Percentiles rank a stretch among this genome's conserved stretches.
These are phyloP conservation scores for Leptoxyphium fumago DNA, from an alignment of 2,329 filamentous ascomycete genomes.

Conservation along the genomic window DNA sequence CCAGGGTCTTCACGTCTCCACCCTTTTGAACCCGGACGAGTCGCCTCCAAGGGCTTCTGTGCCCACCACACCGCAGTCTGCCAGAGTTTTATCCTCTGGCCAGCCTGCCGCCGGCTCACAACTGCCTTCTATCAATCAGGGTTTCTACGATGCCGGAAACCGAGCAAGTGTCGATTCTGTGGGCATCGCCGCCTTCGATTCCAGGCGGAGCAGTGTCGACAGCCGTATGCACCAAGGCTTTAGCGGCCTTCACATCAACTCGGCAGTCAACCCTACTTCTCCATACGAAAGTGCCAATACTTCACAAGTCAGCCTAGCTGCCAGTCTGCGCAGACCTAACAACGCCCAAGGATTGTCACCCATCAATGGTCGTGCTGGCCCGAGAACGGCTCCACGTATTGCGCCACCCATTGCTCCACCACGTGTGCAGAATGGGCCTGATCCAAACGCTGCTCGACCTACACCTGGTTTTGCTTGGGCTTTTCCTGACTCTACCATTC, in stretches of 20 bases:
- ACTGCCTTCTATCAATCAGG: slow-evolving; percentile 44
- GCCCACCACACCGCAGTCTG: slow-evolving; percentile 29
- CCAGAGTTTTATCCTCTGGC: slow-evolving; percentile 23
- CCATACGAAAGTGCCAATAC: slow-evolving; percentile 66
- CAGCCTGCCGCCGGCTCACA: slow-evolving; percentile 14
- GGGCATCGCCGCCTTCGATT: slow-evolving; percentile 38
- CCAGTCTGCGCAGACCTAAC: slow-evolving; percentile 44
- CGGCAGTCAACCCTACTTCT: slow-evolving; percentile 33
- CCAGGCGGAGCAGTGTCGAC: slow-evolving; percentile 64
- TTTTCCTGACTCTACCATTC: slow-evolving; percentile 59
- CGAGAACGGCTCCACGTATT: slow-evolving; percentile 39
- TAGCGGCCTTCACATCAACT: slow-evolving; percentile 51
- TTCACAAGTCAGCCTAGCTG: slow-evolving; percentile 61
- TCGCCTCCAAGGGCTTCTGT: slow-evolving; percentile 29
- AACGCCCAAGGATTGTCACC: slow-evolving; percentile 32
- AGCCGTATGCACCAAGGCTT: slow-evolving; percentile 62
- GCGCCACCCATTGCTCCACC: slow-evolving; percentile 64
- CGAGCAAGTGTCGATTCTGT: slow-evolving; percentile 28
- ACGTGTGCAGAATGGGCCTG: slow-evolving; percentile 49
- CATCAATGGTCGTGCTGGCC: slow-evolving; percentile 18
- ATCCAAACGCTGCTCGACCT: slow-evolving; percentile 53
- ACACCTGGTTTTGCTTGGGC: slow-evolving; percentile 76
- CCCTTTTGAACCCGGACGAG: slow-evolving; percentile 35
- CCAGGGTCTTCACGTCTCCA: slow-evolving; percentile 34
- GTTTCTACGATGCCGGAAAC: slow-evolving; percentile 25